phyloP scores from a whole-genome alignment of 2,329 filamentous ascomycete genomes.

The Capronia epimyces region DNA sequence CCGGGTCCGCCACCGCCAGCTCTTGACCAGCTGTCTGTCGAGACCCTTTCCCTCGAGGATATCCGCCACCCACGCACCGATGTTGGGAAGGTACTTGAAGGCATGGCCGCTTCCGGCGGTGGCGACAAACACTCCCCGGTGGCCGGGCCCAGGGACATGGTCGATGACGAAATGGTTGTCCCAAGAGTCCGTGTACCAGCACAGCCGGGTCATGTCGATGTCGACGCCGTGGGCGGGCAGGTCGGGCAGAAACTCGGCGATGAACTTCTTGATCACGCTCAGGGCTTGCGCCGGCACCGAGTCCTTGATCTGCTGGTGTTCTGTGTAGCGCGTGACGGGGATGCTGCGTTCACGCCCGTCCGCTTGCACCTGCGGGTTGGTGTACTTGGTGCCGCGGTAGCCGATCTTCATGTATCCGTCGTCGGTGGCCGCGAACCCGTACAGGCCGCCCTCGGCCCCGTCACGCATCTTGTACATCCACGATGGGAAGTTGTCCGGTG shows the following conservation, averaged over 20 bases:
- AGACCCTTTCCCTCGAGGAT: conserved; percentile 41
- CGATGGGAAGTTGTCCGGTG: conserved; percentile 44
- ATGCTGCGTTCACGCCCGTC: conserved; percentile 39
- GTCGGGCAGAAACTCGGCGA: conserved; percentile 43
- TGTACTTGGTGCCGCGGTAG: conserved; percentile 49
- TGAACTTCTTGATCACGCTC: conserved; percentile 33
- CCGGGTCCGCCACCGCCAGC: conserved; percentile 28
- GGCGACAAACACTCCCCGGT: conserved; percentile 52
- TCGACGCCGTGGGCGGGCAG: conserved; percentile 35
- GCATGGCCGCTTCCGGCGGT: conserved; percentile 59
- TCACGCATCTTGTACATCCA: conserved; percentile 40
- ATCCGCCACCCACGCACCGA: conserved; percentile 52
- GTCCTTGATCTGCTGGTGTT: conserved; percentile 4
- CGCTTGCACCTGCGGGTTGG: conserved; percentile 39
- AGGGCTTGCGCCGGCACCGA: conserved; percentile 31
- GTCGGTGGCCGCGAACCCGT: conserved; percentile 46
- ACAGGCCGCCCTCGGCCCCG: conserved; percentile 40
- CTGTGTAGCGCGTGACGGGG: conserved; percentile 39
- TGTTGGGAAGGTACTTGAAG: conserved; percentile 57
- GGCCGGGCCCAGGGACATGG: conserved; percentile 46
- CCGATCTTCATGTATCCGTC: conserved; percentile 47
- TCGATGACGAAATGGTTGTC: conserved; percentile 53
- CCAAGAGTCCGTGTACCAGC: conserved; percentile 55
- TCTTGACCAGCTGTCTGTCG: conserved; percentile 30
- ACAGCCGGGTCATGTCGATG: conserved; percentile 45